phyloP scores from a whole-genome alignment of 2,329 filamentous ascomycete genomes.

The Scedosporium apiospermum region DNA sequence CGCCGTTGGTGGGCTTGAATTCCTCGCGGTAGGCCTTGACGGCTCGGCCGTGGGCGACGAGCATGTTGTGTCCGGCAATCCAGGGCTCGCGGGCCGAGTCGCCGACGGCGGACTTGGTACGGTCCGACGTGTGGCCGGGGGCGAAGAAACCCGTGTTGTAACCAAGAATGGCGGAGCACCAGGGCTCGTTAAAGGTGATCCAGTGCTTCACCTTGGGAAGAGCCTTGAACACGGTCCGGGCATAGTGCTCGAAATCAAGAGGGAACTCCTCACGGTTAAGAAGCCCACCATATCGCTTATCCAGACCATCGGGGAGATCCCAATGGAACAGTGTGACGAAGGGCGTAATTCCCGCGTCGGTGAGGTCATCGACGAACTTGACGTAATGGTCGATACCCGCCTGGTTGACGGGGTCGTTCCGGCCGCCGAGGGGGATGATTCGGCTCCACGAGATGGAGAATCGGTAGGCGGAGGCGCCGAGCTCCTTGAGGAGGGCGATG shows the following conservation, averaged over 20 bases:
- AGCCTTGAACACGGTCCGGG: conserved; percentile 64
- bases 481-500: conserved; percentile 64
- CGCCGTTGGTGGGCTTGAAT: conserved; percentile 62
- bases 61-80: conserved; percentile 71
- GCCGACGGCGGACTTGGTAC: conserved; percentile 58
- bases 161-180: conserved; percentile 73
- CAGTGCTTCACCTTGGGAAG: conserved; percentile 74
- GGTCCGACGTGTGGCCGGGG: conserved; percentile 72
- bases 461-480: conserved; percentile 67
- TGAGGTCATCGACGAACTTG: conserved; percentile 68
- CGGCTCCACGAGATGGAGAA: conserved; percentile 82
- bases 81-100: conserved; percentile 72
- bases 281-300: conserved; percentile 73
- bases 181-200: conserved; percentile 89
- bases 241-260: conserved; percentile 71
- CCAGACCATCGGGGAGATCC: conserved; percentile 71
- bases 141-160: conserved; percentile 72
- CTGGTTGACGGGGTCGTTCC: conserved; percentile 72
- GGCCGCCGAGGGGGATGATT: conserved; percentile 77
- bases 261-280: conserved; percentile 76
- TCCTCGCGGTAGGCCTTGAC: conserved; percentile 78
- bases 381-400: conserved; percentile 69
- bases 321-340: conserved; percentile 82
- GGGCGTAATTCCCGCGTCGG: conserved; percentile 66
- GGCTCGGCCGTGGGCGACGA: conserved; percentile 70